Evolutionary conservation across 805 yeast species (phyloP).

Genomic region (Ogataea ganodermae): DNA sequence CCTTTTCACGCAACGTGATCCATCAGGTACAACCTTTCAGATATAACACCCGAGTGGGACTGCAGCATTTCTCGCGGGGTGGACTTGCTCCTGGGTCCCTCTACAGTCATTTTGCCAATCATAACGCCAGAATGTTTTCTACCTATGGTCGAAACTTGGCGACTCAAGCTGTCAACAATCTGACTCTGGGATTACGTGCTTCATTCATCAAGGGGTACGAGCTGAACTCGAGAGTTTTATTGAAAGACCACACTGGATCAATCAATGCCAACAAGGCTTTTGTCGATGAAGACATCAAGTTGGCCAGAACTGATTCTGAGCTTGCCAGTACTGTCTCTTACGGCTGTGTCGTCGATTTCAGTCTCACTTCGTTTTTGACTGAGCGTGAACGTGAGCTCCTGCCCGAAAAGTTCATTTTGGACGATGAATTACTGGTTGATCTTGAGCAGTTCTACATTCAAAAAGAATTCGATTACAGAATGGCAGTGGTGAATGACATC

Average conservation of each 20-base stretch:
- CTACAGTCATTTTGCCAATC: constrained; percentile 38
- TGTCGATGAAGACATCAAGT: constrained; percentile 34
- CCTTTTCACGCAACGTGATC: constrained; percentile 23
- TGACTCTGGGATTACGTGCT: constrained; percentile 50
- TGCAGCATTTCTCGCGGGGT: constrained; percentile 19
- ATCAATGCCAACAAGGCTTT: constrained; percentile 28
- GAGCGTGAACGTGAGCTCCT: constrained; percentile 9
- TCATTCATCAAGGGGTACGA: constrained; percentile 39
- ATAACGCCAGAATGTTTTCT: constrained; percentile 41
- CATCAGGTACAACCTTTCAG: constrained; percentile 34
- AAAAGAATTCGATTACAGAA: constrained; percentile 21
- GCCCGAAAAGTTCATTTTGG: constrained; percentile 42
- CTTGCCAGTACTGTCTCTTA: constrained; percentile 22
- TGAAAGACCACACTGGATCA: constrained; percentile 20
- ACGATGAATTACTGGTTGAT: constrained; percentile 44
- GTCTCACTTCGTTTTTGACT: constrained; percentile 34
- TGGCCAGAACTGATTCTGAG: constrained; percentile 39
- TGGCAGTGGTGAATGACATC: constrained; percentile 23
- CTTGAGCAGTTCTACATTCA: constrained; percentile 36
- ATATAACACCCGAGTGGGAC: constrained; percentile 23
- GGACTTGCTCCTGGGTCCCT: constrained; percentile 34
- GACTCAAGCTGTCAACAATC: constrained; percentile 58
- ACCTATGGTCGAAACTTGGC: constrained; percentile 41
- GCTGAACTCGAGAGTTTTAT: constrained; percentile 24
- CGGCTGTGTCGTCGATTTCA: constrained; percentile 64